Percentiles rank a stretch among this genome's conserved stretches.
These are phyloP conservation scores for Hypoxylon rickii DNA, from an alignment of 495 filamentous ascomycete species.

Conservation along the genomic window DNA sequence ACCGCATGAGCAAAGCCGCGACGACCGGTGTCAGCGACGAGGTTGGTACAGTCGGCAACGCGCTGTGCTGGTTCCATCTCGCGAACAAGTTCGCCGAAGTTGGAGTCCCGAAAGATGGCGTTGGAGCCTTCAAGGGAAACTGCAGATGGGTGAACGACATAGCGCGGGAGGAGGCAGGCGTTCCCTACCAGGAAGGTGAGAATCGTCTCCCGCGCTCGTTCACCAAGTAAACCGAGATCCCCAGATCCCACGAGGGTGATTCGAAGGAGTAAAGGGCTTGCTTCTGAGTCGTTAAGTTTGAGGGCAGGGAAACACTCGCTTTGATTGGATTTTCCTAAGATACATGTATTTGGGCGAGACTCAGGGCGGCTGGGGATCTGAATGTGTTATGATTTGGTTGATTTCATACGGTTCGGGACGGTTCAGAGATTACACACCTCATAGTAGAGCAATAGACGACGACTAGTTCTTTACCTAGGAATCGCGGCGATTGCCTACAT, in stretches of 20 bases:
- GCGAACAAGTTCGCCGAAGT: conserved; percentile 62
- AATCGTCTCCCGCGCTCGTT: conserved; percentile 60
- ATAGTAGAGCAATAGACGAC: neutral
- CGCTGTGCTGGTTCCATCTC: conserved; percentile 77
- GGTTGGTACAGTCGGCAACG: conserved; percentile 81
- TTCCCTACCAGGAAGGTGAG: conserved; percentile 63
- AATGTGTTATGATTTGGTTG: neutral
- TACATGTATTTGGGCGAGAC: too few relatives aligned
- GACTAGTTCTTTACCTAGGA: neutral
- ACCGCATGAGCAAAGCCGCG: conserved; percentile 71
- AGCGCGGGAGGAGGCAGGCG: conserved; percentile 69
- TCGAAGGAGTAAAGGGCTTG: neutral
- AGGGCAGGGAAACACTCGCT: neutral
- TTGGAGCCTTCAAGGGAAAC: conserved; percentile 47
- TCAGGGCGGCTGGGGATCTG: too few relatives aligned
- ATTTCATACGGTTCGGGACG: conserved; percentile 1
- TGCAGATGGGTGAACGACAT: conserved; percentile 78
- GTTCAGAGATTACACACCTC: neutral
- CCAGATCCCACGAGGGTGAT: conserved; percentile 4
- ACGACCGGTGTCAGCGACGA: conserved; percentile 74
- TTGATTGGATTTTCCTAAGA: too few relatives aligned
- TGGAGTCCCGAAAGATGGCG: conserved; percentile 43
- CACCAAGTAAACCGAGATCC: conserved; percentile 37
- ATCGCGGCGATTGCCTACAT: conserved; percentile 4
- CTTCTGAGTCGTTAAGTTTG: neutral